Percentiles rank a stretch among this genome's conserved stretches.
Conservation (phyloP, 371 early-diverging fungal species). For the Lichtheimia ornata region DNA sequence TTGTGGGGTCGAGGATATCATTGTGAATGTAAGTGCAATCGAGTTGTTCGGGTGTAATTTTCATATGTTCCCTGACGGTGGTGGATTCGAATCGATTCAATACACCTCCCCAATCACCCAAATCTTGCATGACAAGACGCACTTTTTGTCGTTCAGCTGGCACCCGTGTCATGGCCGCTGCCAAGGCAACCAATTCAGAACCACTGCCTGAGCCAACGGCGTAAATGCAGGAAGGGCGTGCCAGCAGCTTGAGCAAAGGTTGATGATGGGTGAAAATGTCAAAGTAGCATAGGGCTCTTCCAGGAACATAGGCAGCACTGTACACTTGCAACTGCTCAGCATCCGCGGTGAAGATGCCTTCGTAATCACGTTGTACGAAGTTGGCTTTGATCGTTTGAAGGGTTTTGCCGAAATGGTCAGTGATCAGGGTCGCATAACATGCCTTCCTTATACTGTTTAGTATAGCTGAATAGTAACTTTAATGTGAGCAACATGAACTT, state of each 20-base stretch:
- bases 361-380: constrained; percentile 83
- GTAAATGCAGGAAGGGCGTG: constrained; percentile 42
- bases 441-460: constrained; percentile 68
- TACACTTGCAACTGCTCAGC: constrained; percentile 76
- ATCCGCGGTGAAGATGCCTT: constrained; percentile 74
- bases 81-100: constrained; percentile 32
- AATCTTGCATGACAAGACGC: constrained; percentile 67
- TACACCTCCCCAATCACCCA: constrained; percentile 64
- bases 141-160: constrained; percentile 50
- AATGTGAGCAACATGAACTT: too few relatives aligned
- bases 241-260: constrained; percentile 47
- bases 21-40: constrained; percentile 38
- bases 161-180: constrained; percentile 70
- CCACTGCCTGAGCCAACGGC: constrained; percentile 88
- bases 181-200: constrained; percentile 82
- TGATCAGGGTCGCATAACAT: constrained; percentile 60
- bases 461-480: constrained; percentile 49
- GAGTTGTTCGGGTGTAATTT: constrained; percentile 31
- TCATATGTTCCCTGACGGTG: constrained; percentile 30
- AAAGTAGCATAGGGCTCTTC: constrained; percentile 85
- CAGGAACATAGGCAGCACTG: constrained; percentile 84
- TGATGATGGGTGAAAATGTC: constrained; percentile 66
- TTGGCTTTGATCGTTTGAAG: constrained; percentile 77
- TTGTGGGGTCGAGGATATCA: constrained; percentile 48
- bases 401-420: constrained; percentile 61